Percentiles rank a stretch among this genome's conserved stretches.
These are phyloP conservation scores for Sistotremastrum suecicum DNA, from an alignment of 768 basidiomycete genomes.

Conservation along the genomic window DNA sequence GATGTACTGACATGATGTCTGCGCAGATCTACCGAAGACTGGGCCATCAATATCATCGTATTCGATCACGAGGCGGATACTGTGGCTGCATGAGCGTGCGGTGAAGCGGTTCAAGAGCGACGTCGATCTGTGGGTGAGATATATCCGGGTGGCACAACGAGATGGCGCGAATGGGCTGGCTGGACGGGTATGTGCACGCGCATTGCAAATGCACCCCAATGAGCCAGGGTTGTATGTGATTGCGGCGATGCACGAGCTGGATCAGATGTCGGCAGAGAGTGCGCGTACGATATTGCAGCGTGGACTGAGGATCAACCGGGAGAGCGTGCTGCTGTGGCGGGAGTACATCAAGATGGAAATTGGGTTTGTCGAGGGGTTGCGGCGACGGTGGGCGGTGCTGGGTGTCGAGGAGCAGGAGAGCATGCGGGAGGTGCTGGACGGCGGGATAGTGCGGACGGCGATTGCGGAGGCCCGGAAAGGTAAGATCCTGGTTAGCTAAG, in stretches of 20 bases:
- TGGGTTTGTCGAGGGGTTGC: conserved; percentile 66
- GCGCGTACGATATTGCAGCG: conserved; percentile 77
- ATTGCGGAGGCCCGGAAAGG: conserved; percentile 6
- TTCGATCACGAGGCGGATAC: conserved; percentile 70
- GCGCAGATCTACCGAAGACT: conserved; percentile 26
- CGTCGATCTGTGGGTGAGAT: conserved; percentile 78
- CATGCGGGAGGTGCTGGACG: conserved; percentile 12
- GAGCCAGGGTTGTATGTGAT: conserved; percentile 68
- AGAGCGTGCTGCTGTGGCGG: conserved; percentile 67
- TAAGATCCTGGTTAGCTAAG: conserved; percentile 11
- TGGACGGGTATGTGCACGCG: conserved; percentile 70
- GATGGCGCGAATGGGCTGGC: conserved; percentile 71
- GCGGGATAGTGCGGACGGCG: conserved; percentile 12
- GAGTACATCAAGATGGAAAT: conserved; percentile 90
- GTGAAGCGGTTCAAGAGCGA: conserved; percentile 81
- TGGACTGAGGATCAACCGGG: conserved; percentile 64
- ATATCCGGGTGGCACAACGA: conserved; percentile 70
- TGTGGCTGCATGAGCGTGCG: conserved; percentile 85
- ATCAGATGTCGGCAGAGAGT: conserved; percentile 55
- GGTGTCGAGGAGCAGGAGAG: conserved; percentile 38
- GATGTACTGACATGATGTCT: conserved; percentile 1
- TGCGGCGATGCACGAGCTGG: conserved; percentile 72
- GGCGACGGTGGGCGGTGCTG: conserved; percentile 66
- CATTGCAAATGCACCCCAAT: conserved; percentile 77
- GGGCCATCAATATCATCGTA: conserved; percentile 68